Evolutionary conservation across 1,284 basidiomycete genomes (phyloP), one percentile per base, ranked within the genome.

Genomic region (Ceratobasidium sp.): DNA sequence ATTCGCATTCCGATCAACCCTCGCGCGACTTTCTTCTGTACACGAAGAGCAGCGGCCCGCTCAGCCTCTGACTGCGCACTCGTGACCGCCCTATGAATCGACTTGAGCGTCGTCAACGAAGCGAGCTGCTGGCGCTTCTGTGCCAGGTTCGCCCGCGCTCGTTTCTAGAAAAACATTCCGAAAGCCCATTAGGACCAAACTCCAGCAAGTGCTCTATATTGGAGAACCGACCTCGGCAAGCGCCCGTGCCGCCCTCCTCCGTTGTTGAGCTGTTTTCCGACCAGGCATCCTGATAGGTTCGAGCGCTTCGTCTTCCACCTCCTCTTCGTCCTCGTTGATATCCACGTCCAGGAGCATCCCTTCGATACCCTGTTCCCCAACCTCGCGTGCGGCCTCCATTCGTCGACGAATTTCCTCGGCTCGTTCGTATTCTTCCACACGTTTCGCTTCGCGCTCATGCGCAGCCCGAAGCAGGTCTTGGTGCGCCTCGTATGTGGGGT

Each of bases 401-500:
- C 67, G 86, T 86, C 70, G 84, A 32, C 67, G 53, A 1, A 70
- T 55, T 59, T 70, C 39, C 41, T 70, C 67, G n/a, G 67, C 55
- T 26, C 85, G 85, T 73, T 88, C 87, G 12, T 85, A 84, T 53
- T 87, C 84, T 41, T 83, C 83, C 26, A 90, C 79, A 48, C 85
- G 84, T 58, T 83, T 85, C 74, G 86, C 85, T 79, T 94, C 96
- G 34, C 86, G 82, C 72, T 89, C 85, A 74, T 89, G 85, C 0
- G 95, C 96, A 59, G 85, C 79, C 14, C 86, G 82, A 18, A 99
- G 81, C 1, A 98, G 87, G 55, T 88, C 88, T 72, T 89, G 87
- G 79, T 98, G 94, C 0, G 90, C 88, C 9, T 87, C 85, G 16
- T 87, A 88, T 0, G 89, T 87, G 0, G 97, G 97, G 80, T 99